Base-by-base conservation (phyloP, 495 filamentous ascomycete genomes). In the Evernia prunastri region DNA sequence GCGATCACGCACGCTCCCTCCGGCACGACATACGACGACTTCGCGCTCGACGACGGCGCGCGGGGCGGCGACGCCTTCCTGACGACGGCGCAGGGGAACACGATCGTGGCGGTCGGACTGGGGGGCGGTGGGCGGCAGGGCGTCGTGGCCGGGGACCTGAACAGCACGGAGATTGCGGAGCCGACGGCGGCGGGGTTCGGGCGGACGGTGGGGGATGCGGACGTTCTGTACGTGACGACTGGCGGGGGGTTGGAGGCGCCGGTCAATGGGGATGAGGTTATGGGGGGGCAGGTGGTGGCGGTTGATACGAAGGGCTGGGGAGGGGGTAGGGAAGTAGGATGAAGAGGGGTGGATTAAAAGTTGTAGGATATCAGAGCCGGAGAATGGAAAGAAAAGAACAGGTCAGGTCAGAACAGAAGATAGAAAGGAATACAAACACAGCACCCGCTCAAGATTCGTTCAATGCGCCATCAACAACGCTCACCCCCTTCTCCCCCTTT, bases 141-240 rank as follows among this genome's bases (percentile, higher is more conserved):
- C 8, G n/a, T 66, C 37, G 31, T 60, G 15, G 57, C 58, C 4
- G 64, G 59, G n/a, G 33, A 61, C 27, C 6, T 61, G 10, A 61
- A 62, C 29, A 45, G 29, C 57, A 37, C 62, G 67, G 59, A 47
- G 37, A 29, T 70, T 36, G 59, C 51, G 49, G 68, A 70, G 5
- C 69, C 67, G 27, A 71, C 73, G 27, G 59, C 66, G 36, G 69
- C 70, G 4, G 66, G 61, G 25, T 73, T 75, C 65, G 73, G 73
- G n/a, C 68, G 69, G 54, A 56, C 31, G 37, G 66, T 65, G 39
- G 15, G 6, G n/a, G 27, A 54, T 23, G 61, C 67, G 63, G 33
- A 63, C 4, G 23, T 40, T 13, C 20, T 68, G 56, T 68, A 64
- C 43, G 62, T 65, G 49, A 66, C 65, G 31, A 66, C 60, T 10